Evolutionary conservation across 257 asterid species (phyloP).

Genomic region (Apocynum venetum): DNA sequence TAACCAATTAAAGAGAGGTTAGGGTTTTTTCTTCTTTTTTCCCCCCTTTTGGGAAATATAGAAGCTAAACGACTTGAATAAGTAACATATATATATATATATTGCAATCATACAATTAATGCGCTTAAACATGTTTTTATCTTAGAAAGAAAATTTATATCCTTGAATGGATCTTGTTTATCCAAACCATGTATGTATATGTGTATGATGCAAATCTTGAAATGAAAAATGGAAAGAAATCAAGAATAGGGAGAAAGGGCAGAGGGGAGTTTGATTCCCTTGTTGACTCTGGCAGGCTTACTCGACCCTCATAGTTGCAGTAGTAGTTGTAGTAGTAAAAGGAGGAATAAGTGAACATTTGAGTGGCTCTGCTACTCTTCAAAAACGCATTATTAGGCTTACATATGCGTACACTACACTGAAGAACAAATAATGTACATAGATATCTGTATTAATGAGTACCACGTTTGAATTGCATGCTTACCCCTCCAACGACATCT

Average conservation of each 20-base stretch:
- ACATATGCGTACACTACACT: slow-evolving; percentile 23
- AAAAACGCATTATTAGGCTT: slow-evolving; percentile 31
- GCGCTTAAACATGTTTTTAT: too few relatives aligned
- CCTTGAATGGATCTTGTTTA: too few relatives aligned
- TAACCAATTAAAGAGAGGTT: background rate
- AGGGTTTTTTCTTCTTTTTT: background rate
- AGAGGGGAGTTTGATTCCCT: slow-evolving; percentile 22
- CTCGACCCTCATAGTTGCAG: slow-evolving; percentile 19
- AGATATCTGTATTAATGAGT: slow-evolving; percentile 15
- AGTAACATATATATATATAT: too few relatives aligned
- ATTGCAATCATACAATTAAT: too few relatives aligned
- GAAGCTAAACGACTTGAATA: too few relatives aligned
- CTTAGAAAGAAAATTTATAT: too few relatives aligned
- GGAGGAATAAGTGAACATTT: slow-evolving; percentile 41
- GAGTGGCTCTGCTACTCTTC: slow-evolving; percentile 40
- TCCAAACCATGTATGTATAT: too few relatives aligned
- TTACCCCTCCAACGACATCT: background rate
- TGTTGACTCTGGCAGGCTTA: slow-evolving; percentile 37
- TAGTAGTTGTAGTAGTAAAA: slow-evolving; percentile 46
- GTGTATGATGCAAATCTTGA: background rate
- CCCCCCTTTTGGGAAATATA: too few relatives aligned
- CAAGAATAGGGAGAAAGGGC: background rate
- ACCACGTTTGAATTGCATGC: slow-evolving; percentile 11
- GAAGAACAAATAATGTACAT: slow-evolving; percentile 8
- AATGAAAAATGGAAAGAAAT: slow-evolving; percentile 18